Evolutionary conservation across 306 rosid genomes (phyloP).

Genomic region (Prinsepia uniflora): DNA sequence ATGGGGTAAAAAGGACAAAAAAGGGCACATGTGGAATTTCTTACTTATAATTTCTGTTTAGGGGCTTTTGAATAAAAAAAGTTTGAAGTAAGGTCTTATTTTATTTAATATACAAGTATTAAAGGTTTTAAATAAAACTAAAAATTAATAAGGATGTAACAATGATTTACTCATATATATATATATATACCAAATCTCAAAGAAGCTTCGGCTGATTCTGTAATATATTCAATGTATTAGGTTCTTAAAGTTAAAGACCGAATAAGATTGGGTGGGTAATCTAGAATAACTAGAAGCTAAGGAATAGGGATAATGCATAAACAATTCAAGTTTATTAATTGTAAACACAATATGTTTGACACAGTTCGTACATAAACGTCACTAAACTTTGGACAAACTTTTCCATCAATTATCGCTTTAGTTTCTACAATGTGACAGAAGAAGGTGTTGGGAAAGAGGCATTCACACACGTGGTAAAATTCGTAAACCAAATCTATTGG

Average conservation of each 20-base stretch:
- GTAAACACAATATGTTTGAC: background rate
- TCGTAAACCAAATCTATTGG: background rate
- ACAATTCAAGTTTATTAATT: background rate
- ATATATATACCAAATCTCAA: background rate
- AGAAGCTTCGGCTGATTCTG: background rate
- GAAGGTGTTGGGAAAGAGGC: background rate
- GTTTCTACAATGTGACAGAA: background rate
- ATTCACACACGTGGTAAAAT: background rate
- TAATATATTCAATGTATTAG: background rate
- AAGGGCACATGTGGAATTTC: too few species aligned
- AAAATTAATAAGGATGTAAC: too few species aligned
- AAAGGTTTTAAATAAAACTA: too few species aligned
- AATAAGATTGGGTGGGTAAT: background rate
- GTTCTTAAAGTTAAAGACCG: background rate
- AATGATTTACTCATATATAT: too few species aligned
- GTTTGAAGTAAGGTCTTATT: too few species aligned
- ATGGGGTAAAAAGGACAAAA: too few species aligned
- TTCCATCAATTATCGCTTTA: background rate
- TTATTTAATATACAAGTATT: too few species aligned
- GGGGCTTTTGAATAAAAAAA: too few species aligned
- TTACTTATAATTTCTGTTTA: too few species aligned
- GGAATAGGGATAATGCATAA: background rate
- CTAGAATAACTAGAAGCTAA: background rate
- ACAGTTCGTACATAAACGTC: background rate
- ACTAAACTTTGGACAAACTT: background rate